phyloP scores from a whole-genome alignment of 1,139 yeast species.

The Nakaseomyces delphensis region DNA sequence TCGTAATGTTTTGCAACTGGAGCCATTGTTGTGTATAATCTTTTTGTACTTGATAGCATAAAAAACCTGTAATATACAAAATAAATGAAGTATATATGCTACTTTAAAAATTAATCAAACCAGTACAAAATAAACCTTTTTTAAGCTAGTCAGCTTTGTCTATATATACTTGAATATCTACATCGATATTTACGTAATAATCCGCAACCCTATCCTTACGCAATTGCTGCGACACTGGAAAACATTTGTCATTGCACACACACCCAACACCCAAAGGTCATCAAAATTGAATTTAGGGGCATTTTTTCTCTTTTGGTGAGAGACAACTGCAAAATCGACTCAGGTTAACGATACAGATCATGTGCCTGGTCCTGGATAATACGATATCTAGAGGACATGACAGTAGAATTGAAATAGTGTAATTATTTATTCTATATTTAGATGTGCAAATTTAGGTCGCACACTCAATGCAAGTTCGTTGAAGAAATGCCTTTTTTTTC shows the following conservation, averaged over 20 bases:
- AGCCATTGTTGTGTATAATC: slow-evolving; percentile 12
- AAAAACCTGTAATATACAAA: background rate
- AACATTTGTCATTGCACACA: background rate
- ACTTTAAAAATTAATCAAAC: background rate
- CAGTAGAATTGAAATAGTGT: too few relatives aligned
- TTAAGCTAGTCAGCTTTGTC: too few relatives aligned
- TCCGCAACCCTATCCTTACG: too few relatives aligned
- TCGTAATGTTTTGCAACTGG: slow-evolving; percentile 49
- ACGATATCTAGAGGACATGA: too few relatives aligned
- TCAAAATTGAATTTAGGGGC: background rate
- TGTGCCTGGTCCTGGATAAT: background rate
- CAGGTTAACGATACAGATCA: background rate
- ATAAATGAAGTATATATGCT: background rate
- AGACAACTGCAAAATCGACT: too few relatives aligned
- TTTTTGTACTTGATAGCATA: slow-evolving; percentile 5
- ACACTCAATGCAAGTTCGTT: too few relatives aligned
- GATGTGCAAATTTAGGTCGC: too few relatives aligned
- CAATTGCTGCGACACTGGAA: too few relatives aligned
- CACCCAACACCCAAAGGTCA: background rate
- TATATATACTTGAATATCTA: background rate
- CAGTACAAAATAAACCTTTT: too few relatives aligned
- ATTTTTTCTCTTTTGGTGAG: too few relatives aligned
- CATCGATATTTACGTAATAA: background rate
- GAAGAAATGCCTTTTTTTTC: slow-evolving; percentile 5
- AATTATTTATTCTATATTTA: too few relatives aligned